Conservation (phyloP, 1,284 basidiomycete species). For the Pholiota adiposa region DNA sequence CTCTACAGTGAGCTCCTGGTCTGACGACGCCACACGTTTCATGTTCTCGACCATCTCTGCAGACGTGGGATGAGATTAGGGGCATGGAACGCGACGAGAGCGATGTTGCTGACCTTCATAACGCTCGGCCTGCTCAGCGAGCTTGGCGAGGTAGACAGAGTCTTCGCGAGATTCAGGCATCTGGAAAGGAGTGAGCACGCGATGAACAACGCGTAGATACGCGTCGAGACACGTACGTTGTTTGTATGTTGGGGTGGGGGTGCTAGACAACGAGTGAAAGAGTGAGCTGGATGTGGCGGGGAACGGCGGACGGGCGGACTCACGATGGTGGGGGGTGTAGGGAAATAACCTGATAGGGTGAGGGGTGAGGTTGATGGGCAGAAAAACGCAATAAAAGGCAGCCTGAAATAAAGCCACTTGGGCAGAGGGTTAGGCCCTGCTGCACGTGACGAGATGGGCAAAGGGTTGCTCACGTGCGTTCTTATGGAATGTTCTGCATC, state of each 20-base stretch:
- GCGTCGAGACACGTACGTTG: slow-evolving; percentile 38
- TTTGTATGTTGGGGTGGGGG: slow-evolving; percentile 15
- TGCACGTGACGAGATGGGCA: slow-evolving; percentile 46
- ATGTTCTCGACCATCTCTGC: slow-evolving; percentile 99
- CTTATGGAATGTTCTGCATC: slow-evolving; percentile 32
- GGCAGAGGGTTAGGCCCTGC: slow-evolving; percentile 46
- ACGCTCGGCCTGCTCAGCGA: slow-evolving; percentile 98
- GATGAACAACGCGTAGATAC: slow-evolving; percentile 39
- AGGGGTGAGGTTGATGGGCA: slow-evolving; percentile 35
- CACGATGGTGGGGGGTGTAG: slow-evolving; percentile 33
- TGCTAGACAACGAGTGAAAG: slow-evolving; percentile 11
- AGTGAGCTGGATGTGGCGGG: slow-evolving; percentile 23
- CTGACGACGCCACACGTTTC: slow-evolving; percentile 96
- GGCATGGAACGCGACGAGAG: slow-evolving; percentile 17
- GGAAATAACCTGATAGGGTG: slow-evolving; percentile 32
- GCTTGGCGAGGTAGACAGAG: slow-evolving; percentile 99
- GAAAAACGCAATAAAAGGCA: slow-evolving; percentile 39
- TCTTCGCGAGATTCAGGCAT: slow-evolving; percentile 94
- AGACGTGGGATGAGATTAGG: slow-evolving; percentile 19
- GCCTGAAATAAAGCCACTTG: slow-evolving; percentile 45
- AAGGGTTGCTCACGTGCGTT: slow-evolving; percentile 44
- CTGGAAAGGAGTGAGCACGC: slow-evolving; percentile 30
- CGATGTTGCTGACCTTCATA: slow-evolving; percentile 82
- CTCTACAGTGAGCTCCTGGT: slow-evolving; percentile 98
- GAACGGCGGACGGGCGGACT: slow-evolving; percentile 27